phyloP scores from a whole-genome alignment of 1,284 basidiomycete species.

The Malassezia caprae region DNA sequence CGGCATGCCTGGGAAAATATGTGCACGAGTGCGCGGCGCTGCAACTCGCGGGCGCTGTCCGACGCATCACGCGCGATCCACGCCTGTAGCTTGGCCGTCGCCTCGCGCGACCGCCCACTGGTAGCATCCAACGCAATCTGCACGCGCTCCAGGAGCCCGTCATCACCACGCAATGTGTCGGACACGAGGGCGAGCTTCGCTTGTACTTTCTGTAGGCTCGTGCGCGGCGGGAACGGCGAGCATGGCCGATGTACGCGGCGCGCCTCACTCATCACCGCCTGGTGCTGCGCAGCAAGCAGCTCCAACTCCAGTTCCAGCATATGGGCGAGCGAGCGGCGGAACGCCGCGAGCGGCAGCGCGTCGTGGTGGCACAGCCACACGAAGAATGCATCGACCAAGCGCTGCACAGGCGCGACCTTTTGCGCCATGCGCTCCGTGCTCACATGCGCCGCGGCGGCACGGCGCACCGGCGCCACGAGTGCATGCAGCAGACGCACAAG shows the following conservation, averaged over 20 bases:
- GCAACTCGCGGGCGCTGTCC: not conserved
- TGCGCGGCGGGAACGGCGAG: not conserved
- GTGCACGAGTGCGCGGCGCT: conserved; percentile 8
- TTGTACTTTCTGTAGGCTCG: not conserved
- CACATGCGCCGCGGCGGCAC: not conserved
- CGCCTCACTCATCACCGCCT: not conserved
- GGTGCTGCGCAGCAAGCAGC: not conserved
- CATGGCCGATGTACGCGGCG: not conserved
- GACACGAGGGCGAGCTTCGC: not conserved
- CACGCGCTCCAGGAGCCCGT: conserved; percentile 3
- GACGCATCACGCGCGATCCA: conserved; percentile 1
- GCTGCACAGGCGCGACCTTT: not conserved
- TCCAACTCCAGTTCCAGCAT: conserved; percentile 9
- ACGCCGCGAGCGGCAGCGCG: not conserved
- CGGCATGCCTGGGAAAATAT: not conserved
- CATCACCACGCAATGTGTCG: not conserved
- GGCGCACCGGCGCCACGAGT: conserved; percentile 3
- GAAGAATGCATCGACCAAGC: not conserved
- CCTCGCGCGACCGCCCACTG: not conserved
- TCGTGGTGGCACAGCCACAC: not conserved
- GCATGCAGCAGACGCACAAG: conserved; percentile 6
- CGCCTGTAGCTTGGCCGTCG: not conserved
- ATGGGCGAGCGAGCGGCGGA: not conserved
- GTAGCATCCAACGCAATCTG: conserved; percentile 1
- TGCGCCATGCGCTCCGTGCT: not conserved